Conservation (phyloP, 495 filamentous ascomycete species). For the Filosporella fistucella region DNA sequence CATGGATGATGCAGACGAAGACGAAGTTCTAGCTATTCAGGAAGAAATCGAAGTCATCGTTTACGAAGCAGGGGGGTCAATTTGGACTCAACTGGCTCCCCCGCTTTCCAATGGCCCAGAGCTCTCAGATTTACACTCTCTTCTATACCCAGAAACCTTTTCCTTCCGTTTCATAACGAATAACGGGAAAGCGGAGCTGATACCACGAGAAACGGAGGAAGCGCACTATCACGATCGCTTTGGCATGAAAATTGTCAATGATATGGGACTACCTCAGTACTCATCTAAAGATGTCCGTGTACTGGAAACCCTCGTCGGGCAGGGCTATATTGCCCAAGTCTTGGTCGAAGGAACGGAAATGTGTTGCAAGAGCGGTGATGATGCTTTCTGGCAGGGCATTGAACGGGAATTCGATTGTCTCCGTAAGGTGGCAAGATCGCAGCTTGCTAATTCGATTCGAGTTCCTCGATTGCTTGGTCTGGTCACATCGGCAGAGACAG, state of each 20-base stretch:
- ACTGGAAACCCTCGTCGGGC: slow-evolving; percentile 3
- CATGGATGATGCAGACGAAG: slow-evolving; percentile 6
- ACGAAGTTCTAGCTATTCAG: slow-evolving; percentile 2
- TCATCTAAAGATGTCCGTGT: slow-evolving; percentile 18
- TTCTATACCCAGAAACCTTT: slow-evolving; percentile 19
- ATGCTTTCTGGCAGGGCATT: neutral
- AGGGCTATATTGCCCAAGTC: slow-evolving; percentile 11
- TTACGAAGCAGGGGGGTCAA: slow-evolving; percentile 17
- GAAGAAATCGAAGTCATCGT: slow-evolving; percentile 16
- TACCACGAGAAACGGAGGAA: slow-evolving; percentile 9
- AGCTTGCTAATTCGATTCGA: neutral
- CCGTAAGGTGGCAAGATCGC: neutral
- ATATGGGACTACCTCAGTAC: slow-evolving; percentile 20
- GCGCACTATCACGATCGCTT: slow-evolving; percentile 3
- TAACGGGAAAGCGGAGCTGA: slow-evolving; percentile 11
- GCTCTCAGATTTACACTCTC: slow-evolving; percentile 2
- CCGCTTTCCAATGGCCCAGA: neutral
- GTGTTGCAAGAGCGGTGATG: slow-evolving; percentile 9
- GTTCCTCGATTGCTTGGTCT: neutral
- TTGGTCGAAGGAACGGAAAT: slow-evolving; percentile 9
- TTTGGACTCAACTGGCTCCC: slow-evolving; percentile 18
- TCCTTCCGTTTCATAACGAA: slow-evolving; percentile 15
- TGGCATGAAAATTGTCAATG: slow-evolving; percentile 2
- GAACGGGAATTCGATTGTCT: neutral
- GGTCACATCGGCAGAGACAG: too few species aligned